phyloP scores from a whole-genome alignment of 2,329 filamentous ascomycete species.

The Aspergillus tubingensis region DNA sequence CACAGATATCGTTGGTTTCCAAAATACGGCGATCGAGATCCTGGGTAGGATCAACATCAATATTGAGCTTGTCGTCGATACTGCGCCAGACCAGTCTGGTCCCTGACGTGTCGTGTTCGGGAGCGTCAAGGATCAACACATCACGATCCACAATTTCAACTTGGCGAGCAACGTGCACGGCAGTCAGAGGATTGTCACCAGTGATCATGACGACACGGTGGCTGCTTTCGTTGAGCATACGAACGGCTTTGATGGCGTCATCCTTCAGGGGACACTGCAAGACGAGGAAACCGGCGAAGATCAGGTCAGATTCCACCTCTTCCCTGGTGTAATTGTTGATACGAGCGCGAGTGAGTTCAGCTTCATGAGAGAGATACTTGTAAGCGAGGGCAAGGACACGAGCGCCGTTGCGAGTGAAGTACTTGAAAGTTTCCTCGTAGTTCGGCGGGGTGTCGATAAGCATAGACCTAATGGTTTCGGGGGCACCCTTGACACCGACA shows the following conservation, averaged over 20 bases:
- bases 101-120: conserved; percentile 81
- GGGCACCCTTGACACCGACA: conserved; percentile 92
- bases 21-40: conserved; percentile 80
- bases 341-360: conserved; percentile 76
- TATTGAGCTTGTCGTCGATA: conserved; percentile 84
- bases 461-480: conserved; percentile 96
- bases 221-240: conserved; percentile 98
- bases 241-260: conserved; percentile 88
- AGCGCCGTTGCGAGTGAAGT: conserved; percentile 93
- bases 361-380: conserved; percentile 81
- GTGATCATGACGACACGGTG: conserved; percentile 99
- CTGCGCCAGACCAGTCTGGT: conserved; percentile 90
- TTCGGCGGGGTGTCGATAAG: conserved; percentile 76
- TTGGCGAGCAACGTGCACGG: conserved; percentile 89
- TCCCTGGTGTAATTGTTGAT: conserved; percentile 96
- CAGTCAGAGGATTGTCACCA: conserved; percentile 94
- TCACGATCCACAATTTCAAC: conserved; percentile 98
- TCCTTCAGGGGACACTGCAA: conserved; percentile 95
- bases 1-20: conserved; percentile 84
- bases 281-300: conserved; percentile 93
- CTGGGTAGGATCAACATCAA: conserved; percentile 80
- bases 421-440: conserved; percentile 98
- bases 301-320: conserved; percentile 79
- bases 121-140: conserved; percentile 89
- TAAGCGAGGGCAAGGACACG: conserved; percentile 92